phyloP scores from a whole-genome alignment of 306 rosid genomes.

The Macrotyloma uniflorum region DNA sequence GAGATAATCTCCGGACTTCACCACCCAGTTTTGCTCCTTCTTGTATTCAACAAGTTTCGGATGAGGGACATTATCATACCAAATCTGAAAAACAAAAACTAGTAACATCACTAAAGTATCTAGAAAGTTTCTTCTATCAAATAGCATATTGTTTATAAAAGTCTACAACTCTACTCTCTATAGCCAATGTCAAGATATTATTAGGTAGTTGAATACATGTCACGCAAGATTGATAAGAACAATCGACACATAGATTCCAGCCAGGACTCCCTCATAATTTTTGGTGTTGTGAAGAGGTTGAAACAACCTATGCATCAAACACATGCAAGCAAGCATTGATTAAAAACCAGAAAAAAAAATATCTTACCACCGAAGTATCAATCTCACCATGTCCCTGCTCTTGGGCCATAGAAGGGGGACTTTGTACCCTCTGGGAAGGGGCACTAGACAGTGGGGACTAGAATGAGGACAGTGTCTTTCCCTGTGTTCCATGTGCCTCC shows the following conservation, averaged over 20 bases:
- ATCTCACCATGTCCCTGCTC: conserved; percentile 99
- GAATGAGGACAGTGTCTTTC: conserved; percentile 77
- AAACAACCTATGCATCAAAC: not conserved
- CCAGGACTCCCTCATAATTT: not conserved
- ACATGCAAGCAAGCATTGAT: not conserved
- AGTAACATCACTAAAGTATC: not conserved
- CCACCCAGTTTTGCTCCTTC: conserved; percentile 87
- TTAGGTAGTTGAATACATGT: not conserved
- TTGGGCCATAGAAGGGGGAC: conserved; percentile 75
- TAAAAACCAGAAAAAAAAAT: conserved; percentile 25
- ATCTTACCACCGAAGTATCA: conserved; percentile 74
- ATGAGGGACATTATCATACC: conserved; percentile 87
- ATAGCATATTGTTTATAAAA: not conserved
- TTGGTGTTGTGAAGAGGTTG: not conserved
- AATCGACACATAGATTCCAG: not conserved
- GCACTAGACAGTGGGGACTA: conserved; percentile 61
- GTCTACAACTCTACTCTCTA: not conserved
- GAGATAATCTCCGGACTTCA: conserved; percentile 65
- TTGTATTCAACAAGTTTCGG: conserved; percentile 87
- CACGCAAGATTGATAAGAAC: not conserved
- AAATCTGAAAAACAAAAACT: conserved; percentile 54
- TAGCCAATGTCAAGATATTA: not conserved
- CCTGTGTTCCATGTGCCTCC: conserved; percentile 89
- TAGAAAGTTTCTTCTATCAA: not conserved
- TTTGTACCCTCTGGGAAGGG: conserved; percentile 67